Evolutionary conservation across 257 asterid genomes (phyloP), one percentile per base, ranked within the genome.

Genomic region (Scutellaria baicalensis): DNA sequence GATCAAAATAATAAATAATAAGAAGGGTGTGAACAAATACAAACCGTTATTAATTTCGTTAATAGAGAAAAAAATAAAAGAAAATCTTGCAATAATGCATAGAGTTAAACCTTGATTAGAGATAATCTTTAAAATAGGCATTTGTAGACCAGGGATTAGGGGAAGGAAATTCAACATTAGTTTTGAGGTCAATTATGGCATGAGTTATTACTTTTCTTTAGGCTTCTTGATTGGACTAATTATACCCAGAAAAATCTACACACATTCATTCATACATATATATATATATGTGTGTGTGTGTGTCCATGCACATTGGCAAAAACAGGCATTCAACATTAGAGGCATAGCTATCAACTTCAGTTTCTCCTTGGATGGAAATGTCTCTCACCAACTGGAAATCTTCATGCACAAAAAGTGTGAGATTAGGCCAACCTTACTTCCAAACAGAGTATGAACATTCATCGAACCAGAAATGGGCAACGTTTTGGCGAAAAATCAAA

Each of bases 401-500:
- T 60, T 57, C 83, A 5, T 72, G 85, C 59, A 81, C 88, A 77
- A 83, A 71, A 63, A 85, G 93, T 64, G 82, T 84, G 10, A 80
- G 78, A 33, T 66, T 84, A 13, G 88, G 91, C 56, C 75, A 73
- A 59, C 44, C 9, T 5, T 42, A 69, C 54, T 6, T 27, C 2
- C 71, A 73, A 12, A 27, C 61, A 51, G 85, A 74, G 44, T 18
- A 39, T 8, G 75, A 72, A 16, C 1, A 71, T 62, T 40, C 76
- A 1, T 72, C 76, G 1, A 75, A 27, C 43, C 82, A 35, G 43
- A 81, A 75, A 69, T 87, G 91, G 93, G 48, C 73, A 7, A 73
- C 57, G 64, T 80, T 90, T 33, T 87, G 91, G 95, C 75, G 83
- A 50, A 85, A 70, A 56, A 64, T 85, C 35, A 81, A 43, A 17